Percentiles rank a stretch among this genome's conserved stretches.
These are phyloP conservation scores for Phytophthora cajani DNA, from an alignment of 352 stramenopile genomes.

Conservation along the genomic window DNA sequence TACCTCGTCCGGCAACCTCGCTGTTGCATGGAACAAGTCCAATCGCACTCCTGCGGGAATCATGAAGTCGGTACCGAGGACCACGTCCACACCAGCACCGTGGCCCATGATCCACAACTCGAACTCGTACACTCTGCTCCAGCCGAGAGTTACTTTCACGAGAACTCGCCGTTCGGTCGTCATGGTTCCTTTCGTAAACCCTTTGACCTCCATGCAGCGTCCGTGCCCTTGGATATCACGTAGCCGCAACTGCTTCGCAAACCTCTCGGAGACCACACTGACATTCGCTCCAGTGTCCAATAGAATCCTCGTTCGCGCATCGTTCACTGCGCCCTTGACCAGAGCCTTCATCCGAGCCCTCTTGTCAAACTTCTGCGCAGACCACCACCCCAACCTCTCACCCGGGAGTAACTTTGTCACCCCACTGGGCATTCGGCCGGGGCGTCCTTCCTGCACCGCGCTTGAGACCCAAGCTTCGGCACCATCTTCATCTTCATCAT, in stretches of 20 bases:
- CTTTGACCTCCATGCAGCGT: too few species aligned
- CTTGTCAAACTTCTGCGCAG: not conserved
- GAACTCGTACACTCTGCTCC: not conserved
- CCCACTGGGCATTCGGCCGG: too few species aligned
- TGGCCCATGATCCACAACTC: not conserved
- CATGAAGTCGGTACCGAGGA: not conserved
- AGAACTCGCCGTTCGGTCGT: too few species aligned
- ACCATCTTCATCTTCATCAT: too few species aligned
- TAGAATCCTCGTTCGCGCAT: too few species aligned
- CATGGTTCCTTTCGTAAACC: too few species aligned
- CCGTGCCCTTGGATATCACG: too few species aligned
- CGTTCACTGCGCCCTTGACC: conserved; percentile 1
- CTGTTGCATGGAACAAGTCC: not conserved
- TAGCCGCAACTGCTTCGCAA: too few species aligned
- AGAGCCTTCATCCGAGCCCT: conserved; percentile 1
- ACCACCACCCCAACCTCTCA: conserved; percentile 10
- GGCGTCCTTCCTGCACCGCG: too few species aligned
- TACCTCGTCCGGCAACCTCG: not conserved
- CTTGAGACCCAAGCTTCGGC: too few species aligned
- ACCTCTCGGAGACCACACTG: not conserved
- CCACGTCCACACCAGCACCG: not conserved
- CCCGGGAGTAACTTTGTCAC: not conserved
- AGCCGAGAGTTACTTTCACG: too few species aligned
- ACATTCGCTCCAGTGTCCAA: too few species aligned
- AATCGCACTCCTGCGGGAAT: not conserved